Conservation (phyloP, 768 basidiomycete species). For the Nevesoporus exiguus region DNA sequence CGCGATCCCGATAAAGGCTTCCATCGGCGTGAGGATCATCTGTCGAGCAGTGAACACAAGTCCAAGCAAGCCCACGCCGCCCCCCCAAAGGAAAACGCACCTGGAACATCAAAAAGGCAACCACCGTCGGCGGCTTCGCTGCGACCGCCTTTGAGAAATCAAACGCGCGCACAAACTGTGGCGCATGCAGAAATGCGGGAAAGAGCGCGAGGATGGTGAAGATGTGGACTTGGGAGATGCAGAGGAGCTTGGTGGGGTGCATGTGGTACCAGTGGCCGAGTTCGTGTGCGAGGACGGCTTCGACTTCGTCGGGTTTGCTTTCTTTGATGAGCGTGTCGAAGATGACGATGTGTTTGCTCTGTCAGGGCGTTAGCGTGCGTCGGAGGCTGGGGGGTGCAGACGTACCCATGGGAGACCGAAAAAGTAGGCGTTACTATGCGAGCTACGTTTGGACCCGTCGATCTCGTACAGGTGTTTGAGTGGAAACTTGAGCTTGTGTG, state of each 20-base stretch:
- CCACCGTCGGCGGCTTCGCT: slow-evolving; percentile 69
- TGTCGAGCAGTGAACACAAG: too few relatives aligned
- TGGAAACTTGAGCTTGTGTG: slow-evolving; percentile 84
- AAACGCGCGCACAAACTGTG: slow-evolving; percentile 75
- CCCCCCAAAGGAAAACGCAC: slow-evolving; percentile 21
- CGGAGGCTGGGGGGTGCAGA: not conserved
- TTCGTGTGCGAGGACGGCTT: slow-evolving; percentile 96
- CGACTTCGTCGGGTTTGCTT: slow-evolving; percentile 86
- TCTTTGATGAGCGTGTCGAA: slow-evolving; percentile 97
- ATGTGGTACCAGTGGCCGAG: slow-evolving; percentile 94
- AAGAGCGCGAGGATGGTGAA: slow-evolving; percentile 83
- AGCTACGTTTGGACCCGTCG: slow-evolving; percentile 93
- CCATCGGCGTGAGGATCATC: slow-evolving; percentile 81
- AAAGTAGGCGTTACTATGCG: slow-evolving; percentile 98
- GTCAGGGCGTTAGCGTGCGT: not conserved
- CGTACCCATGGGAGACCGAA: slow-evolving; percentile 92
- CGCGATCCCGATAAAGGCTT: slow-evolving; percentile 64
- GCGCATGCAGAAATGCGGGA: slow-evolving; percentile 85
- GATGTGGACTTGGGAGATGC: slow-evolving; percentile 83
- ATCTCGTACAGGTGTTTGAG: slow-evolving; percentile 94
- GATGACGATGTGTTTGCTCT: slow-evolving; percentile 95
- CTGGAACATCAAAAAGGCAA: slow-evolving; percentile 87
- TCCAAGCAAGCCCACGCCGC: not conserved
- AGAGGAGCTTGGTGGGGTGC: slow-evolving; percentile 87
- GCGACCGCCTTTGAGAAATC: slow-evolving; percentile 69